Evolutionary conservation across 202 grass and related monocot species (phyloP).

Genomic region (Schoenoplectus tabernaemontani): DNA sequence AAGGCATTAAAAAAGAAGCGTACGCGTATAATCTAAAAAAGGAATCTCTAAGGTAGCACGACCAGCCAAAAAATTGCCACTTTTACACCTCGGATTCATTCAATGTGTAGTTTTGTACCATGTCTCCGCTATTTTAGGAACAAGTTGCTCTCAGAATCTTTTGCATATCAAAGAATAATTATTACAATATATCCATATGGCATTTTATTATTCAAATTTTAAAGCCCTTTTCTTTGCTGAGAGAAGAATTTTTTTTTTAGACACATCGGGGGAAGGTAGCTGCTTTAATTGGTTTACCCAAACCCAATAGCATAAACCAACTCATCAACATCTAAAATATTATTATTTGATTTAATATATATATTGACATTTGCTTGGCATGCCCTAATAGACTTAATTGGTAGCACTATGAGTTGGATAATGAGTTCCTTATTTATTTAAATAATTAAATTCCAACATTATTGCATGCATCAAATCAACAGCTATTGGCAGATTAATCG

Average conservation of each 20-base stretch:
- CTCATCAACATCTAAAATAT: too few species aligned
- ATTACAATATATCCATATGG: neutral
- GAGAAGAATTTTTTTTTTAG: neutral
- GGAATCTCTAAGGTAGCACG: neutral
- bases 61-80: neutral
- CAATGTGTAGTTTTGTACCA: neutral
- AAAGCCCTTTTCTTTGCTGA: neutral
- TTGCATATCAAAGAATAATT: neutral
- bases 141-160: constrained; percentile 6
- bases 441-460: neutral
- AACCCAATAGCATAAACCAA: neutral
- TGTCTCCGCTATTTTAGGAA: neutral
- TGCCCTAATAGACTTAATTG: neutral
- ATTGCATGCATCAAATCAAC: too few species aligned
- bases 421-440: neutral
- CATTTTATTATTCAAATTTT: neutral
- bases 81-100: neutral
- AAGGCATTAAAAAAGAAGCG: neutral
- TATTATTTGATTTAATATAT: neutral
- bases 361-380: neutral
- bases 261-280: neutral
- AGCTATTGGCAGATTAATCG: neutral
- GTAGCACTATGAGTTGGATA: neutral
- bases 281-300: neutral
- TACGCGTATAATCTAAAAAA: neutral